phyloP scores from a whole-genome alignment of 306 rosid genomes.

The Trifolium subterraneum region DNA sequence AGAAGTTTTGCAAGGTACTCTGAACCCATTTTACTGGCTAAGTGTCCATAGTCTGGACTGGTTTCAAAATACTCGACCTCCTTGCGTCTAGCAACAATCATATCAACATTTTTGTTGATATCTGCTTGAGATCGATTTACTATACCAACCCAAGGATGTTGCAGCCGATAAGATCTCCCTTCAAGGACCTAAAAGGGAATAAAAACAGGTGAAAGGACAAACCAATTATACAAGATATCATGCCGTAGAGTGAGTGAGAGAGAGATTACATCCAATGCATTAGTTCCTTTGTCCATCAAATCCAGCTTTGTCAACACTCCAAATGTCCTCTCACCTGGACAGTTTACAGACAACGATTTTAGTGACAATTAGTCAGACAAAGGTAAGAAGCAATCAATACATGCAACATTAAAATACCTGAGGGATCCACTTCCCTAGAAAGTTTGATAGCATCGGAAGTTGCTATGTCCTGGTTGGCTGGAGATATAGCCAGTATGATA shows the following conservation, averaged over 20 bases:
- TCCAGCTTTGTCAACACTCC: slow-evolving; percentile 93
- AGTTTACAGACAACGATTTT: slow-evolving; percentile 42
- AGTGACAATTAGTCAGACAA: slow-evolving; percentile 19
- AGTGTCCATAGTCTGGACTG: slow-evolving; percentile 94
- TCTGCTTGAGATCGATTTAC: slow-evolving; percentile 98
- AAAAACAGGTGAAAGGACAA: slow-evolving; percentile 16
- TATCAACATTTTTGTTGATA: slow-evolving; percentile 89
- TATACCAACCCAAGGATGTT: slow-evolving; percentile 95
- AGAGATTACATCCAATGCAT: slow-evolving; percentile 76
- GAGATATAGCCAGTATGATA: slow-evolving; percentile 88
- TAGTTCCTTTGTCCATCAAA: slow-evolving; percentile 96
- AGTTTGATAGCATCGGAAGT: slow-evolving; percentile 95
- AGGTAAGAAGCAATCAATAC: slow-evolving; percentile 6
- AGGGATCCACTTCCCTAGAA: slow-evolving; percentile 86
- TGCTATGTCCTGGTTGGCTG: slow-evolving; percentile 96
- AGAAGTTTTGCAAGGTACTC: slow-evolving; percentile 97
- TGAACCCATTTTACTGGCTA: slow-evolving; percentile 89
- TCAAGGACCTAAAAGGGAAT: slow-evolving; percentile 71
- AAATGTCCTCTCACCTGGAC: slow-evolving; percentile 81
- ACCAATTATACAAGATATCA: background rate
- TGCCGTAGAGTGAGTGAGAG: slow-evolving; percentile 16
- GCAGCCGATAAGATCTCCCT: slow-evolving; percentile 94
- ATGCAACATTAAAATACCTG: slow-evolving; percentile 52
- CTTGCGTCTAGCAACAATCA: slow-evolving; percentile 86
- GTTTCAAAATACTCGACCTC: slow-evolving; percentile 92